Percentiles rank a stretch among this genome's conserved stretches.
Conservation (phyloP, 495 filamentous ascomycete species). For the Xeromyces bisporus region DNA sequence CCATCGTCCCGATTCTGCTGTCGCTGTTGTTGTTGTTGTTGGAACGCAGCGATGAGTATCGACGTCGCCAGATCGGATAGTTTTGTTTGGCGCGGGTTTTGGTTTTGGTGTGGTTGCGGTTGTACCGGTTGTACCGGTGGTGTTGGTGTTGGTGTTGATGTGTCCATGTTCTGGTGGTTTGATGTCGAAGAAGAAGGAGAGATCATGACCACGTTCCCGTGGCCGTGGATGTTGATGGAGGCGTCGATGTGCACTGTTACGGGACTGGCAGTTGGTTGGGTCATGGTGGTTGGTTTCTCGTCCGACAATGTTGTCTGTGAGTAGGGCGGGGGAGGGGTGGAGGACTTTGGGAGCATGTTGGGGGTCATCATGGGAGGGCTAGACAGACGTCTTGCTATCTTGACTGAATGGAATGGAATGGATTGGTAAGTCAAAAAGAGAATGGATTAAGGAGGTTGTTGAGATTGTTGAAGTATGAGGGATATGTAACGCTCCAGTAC, state of each 20-base stretch:
- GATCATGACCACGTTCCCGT: conserved; percentile 17
- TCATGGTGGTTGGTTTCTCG: conserved; percentile 1
- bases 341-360: conserved; percentile 8
- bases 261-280: conserved; percentile 1
- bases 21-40: too few species aligned
- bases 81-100: conserved; percentile 5
- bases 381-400: too few species aligned
- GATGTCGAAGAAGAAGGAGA: conserved; percentile 10
- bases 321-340: conserved; percentile 5
- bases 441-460: too few species aligned
- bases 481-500: too few species aligned
- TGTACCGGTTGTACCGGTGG: conserved; percentile 1
- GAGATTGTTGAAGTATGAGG: too few species aligned
- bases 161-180: background rate
- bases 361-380: too few species aligned
- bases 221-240: conserved; percentile 19
- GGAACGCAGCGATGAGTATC: conserved; percentile 5
- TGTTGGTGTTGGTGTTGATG: conserved; percentile 1
- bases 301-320: background rate
- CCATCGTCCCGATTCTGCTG: background rate
- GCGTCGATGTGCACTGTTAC: conserved; percentile 20
- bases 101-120: too few species aligned
- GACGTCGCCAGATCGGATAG: conserved; percentile 7
- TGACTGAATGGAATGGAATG: background rate
- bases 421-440: too few species aligned